A percentile compares a stretch with the other conserved stretches of the same genome.
phyloP scores from a whole-genome alignment of 768 basidiomycete species.

The Sistotremastrum niveocremeum region DNA sequence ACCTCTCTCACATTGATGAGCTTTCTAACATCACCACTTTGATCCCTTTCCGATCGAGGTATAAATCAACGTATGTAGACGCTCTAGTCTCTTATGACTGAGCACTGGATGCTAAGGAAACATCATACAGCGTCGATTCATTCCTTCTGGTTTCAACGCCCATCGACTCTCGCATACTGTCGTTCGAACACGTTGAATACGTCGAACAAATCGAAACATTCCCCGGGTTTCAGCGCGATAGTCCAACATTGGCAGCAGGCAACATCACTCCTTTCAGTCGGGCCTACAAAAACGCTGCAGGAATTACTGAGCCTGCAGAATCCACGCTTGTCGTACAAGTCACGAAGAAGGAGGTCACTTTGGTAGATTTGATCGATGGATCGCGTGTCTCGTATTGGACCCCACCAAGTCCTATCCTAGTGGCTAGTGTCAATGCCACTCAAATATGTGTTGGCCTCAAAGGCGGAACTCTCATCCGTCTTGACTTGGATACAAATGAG shows the following conservation, averaged over 20 bases:
- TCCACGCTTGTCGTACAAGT: conserved; percentile 62
- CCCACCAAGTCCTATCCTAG: conserved; percentile 36
- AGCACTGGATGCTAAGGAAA: neutral
- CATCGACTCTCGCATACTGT: conserved; percentile 39
- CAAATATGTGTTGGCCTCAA: conserved; percentile 51
- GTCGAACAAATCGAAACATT: conserved; percentile 24
- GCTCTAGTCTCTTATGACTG: no score
- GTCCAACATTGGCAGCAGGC: conserved; percentile 49
- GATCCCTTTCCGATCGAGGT: conserved; percentile 43
- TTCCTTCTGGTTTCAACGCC: conserved; percentile 50
- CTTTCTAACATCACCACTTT: conserved; percentile 41
- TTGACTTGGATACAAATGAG: conserved; percentile 31
- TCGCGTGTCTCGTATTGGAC: conserved; percentile 23
- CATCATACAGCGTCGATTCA: conserved; percentile 31
- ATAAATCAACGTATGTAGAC: conserved; percentile 21
- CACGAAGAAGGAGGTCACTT: conserved; percentile 37
- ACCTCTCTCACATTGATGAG: conserved; percentile 44
- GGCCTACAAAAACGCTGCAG: conserved; percentile 8
- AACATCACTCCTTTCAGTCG: conserved; percentile 31
- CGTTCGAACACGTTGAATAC: conserved; percentile 32
- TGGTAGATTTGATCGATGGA: conserved; percentile 35
- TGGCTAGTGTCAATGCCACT: conserved; percentile 54
- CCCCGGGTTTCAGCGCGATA: conserved; percentile 32
- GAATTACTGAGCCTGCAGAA: conserved; percentile 21
- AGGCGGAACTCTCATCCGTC: conserved; percentile 35